Evolutionary conservation across 108 stramenopile species (phyloP).

Genomic region (Schizochytrium sp.): DNA sequence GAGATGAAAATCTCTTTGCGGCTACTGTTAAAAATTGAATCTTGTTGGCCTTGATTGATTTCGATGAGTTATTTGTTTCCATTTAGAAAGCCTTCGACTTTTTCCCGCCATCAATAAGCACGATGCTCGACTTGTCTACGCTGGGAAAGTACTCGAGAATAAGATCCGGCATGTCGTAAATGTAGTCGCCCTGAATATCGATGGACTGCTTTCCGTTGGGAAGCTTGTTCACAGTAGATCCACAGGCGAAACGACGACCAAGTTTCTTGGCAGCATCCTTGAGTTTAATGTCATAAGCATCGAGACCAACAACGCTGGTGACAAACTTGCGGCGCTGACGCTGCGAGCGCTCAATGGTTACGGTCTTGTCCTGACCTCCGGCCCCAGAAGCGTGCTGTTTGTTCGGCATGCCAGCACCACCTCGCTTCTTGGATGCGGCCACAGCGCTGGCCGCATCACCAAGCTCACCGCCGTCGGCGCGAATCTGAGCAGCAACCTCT

Average conservation of each 20-base stretch:
- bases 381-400: conserved; percentile 68
- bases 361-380: conserved; percentile 52
- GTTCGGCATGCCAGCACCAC: neutral
- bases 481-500: conserved; percentile 19
- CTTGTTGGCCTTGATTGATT: too few relatives aligned
- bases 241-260: conserved; percentile 80
- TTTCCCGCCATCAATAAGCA: neutral
- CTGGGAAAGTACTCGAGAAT: conserved; percentile 65
- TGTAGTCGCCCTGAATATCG: conserved; percentile 90
- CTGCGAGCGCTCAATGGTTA: conserved; percentile 51
- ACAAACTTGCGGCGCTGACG: conserved; percentile 73
- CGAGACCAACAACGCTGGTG: conserved; percentile 79
- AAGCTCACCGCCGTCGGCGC: conserved; percentile 4
- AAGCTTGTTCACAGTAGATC: conserved; percentile 73
- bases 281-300: conserved; percentile 75
- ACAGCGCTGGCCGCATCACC: conserved; percentile 28
- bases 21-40: too few relatives aligned
- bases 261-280: conserved; percentile 87
- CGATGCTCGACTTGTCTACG: neutral
- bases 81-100: neutral
- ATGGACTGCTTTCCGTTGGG: conserved; percentile 65
- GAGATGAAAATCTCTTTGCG: too few relatives aligned
- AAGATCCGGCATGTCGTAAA: conserved; percentile 78
- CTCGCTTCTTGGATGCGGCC: conserved; percentile 13
- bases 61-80: too few relatives aligned